Evolutionary conservation across 768 basidiomycete species (phyloP).

Genomic region (Omphalotus guepiniiformis): DNA sequence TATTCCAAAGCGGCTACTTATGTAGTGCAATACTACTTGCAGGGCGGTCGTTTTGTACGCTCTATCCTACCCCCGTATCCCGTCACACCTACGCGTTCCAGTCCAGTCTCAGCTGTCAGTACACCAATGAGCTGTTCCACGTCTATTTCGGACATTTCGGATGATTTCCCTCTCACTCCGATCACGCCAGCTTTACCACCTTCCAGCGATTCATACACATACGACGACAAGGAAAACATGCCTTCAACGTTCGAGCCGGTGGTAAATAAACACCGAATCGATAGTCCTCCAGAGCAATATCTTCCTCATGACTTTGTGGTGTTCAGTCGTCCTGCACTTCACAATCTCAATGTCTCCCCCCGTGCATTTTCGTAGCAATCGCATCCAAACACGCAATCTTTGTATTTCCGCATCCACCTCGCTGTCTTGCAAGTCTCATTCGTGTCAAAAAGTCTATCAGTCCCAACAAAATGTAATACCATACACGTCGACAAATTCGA

Average conservation of each 20-base stretch:
- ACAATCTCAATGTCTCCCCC: slow-evolving; percentile 72
- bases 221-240: slow-evolving; percentile 81
- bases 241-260: slow-evolving; percentile 67
- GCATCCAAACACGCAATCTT: slow-evolving; percentile 24
- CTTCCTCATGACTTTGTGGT: slow-evolving; percentile 79
- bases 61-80: slow-evolving; percentile 51
- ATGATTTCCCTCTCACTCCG: slow-evolving; percentile 82
- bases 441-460: slow-evolving; percentile 49
- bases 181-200: slow-evolving; percentile 60
- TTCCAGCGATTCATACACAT: slow-evolving; percentile 55
- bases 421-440: slow-evolving; percentile 17
- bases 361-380: slow-evolving; percentile 56
- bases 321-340: slow-evolving; percentile 74
- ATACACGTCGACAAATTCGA: slow-evolving; percentile 59
- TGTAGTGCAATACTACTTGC: slow-evolving; percentile 90
- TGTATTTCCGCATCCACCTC: slow-evolving; percentile 33
- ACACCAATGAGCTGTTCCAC: slow-evolving; percentile 77
- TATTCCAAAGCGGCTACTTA: slow-evolving; percentile 95
- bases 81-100: slow-evolving; percentile 57
- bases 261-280: slow-evolving; percentile 65
- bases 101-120: slow-evolving; percentile 49
- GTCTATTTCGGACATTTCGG: slow-evolving; percentile 68
- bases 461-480: slow-evolving; percentile 82
- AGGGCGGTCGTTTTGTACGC: slow-evolving; percentile 71
- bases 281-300: slow-evolving; percentile 68